Base-by-base conservation (phyloP, 169 alveolate genomes). In the Eimeria praecox region DNA sequence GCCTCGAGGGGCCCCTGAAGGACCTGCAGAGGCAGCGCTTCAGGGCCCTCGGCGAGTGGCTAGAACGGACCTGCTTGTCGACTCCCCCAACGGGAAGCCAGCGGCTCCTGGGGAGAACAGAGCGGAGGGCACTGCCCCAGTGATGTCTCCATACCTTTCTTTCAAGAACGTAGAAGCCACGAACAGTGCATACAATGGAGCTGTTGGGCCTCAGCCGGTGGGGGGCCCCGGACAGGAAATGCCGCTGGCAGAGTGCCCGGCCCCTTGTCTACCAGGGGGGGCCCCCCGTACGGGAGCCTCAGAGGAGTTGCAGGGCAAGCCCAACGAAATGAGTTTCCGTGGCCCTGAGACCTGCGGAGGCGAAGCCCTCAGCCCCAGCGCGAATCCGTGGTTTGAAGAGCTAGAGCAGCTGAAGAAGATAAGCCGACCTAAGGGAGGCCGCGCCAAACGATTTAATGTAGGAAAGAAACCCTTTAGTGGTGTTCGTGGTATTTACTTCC, bases 401-500 rank as follows among this genome's bases (percentile, higher is more conserved):
- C 92, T 92, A 18, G 92, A 92, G 49, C 90, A 78, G 46, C 92
- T 92, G 22, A 82, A 82, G 42, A 56, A 33, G 56, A 86, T 92
- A 12, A 80, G 92, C 75, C 64, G 95, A 27, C 96, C 96, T 9
- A 89, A 59, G 27, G 96, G 91, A 14, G 96, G 96, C 6, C 49
- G 92, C 16, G 82, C 87, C 73, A 95, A 95, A 78, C 82, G 96
- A 3, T 85, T 90, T 54, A 95, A 95, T 64, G 96, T 95, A 56
- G 96, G 96, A 16, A 89, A 85, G 69, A 95, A 95, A 27, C 96
- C 96, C 27, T 95, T 89, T 71, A 95, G 96, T 24, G 96, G 96
- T 16, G 96, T 95, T 40, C 96, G 96, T 20, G 96, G 96, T 12
- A 95, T 95, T 80, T 95, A 95, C 91, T 95, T 95, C 35, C 96